These are phyloP conservation scores for Poa pratensis DNA, from an alignment of 176 grass and related monocot genomes.

Conservation along the genomic window DNA sequence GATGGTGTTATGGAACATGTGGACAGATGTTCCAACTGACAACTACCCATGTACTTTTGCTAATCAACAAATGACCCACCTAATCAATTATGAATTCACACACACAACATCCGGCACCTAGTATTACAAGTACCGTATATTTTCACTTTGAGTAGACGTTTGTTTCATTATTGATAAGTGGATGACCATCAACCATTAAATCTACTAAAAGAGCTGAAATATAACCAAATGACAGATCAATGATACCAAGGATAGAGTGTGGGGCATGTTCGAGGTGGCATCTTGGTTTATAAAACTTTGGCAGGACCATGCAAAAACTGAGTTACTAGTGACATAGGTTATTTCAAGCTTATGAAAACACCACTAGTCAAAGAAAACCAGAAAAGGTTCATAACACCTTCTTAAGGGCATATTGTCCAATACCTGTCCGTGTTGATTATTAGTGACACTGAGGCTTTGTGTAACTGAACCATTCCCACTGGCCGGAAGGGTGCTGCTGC, in stretches of 20 bases:
- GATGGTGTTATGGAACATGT: not conserved
- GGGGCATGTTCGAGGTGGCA: conserved; percentile 2
- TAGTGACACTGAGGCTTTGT: conserved; percentile 84
- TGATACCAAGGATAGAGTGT: not conserved
- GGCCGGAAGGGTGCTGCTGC: conserved; percentile 70
- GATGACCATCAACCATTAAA: not conserved
- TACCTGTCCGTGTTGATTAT: conserved; percentile 97
- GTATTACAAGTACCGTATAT: not conserved
- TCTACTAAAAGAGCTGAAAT: not conserved
- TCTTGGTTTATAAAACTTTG: conserved; percentile 31
- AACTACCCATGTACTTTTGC: not conserved
- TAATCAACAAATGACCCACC: not conserved
- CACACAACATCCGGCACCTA: conserved; percentile 6
- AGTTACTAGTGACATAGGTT: not conserved
- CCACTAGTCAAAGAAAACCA: conserved; percentile 21
- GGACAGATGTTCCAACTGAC: not conserved
- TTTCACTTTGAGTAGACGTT: not conserved
- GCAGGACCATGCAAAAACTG: not conserved
- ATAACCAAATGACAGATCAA: conserved; percentile 1
- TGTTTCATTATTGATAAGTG: conserved; percentile 2
- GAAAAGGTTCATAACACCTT: not conserved
- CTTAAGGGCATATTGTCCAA: not conserved
- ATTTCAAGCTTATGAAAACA: conserved; percentile 27
- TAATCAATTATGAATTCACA: not conserved
- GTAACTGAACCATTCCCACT: conserved; percentile 72